A percentile compares a stretch with the other conserved stretches of the same genome.
These are phyloP conservation scores for Aureobasidium melanogenum DNA, from an alignment of 2,329 filamentous ascomycete genomes.

Conservation along the genomic window DNA sequence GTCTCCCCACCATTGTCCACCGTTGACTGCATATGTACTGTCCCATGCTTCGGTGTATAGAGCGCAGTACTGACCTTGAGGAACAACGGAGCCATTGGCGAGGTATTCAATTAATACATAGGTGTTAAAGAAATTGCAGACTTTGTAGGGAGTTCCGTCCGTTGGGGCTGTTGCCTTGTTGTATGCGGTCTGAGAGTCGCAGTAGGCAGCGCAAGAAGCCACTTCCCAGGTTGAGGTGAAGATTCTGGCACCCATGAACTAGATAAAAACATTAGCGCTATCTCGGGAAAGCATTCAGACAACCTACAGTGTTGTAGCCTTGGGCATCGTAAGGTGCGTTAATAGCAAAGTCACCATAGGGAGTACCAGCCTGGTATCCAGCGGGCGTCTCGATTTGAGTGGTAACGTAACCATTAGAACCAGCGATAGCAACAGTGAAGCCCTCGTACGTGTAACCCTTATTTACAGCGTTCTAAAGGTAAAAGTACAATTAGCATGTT, in stretches of 20 bases:
- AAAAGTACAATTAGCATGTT: no score
- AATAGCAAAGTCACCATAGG: conserved; percentile 13
- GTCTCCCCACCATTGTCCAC: conserved; percentile 12
- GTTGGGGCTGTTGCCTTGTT: conserved; percentile 13
- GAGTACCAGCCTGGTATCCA: conserved; percentile 22
- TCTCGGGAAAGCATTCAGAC: no score
- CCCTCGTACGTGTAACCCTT: conserved; percentile 23
- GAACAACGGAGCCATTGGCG: background rate
- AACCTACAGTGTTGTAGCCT: conserved; percentile 13
- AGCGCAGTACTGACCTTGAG: conserved; percentile 10
- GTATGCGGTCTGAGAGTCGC: conserved; percentile 16
- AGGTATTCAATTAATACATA: background rate
- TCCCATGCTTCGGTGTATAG: conserved; percentile 17
- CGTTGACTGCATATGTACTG: conserved; percentile 16
- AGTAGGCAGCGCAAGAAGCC: conserved; percentile 21
- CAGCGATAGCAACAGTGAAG: conserved; percentile 34
- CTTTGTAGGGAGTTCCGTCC: conserved; percentile 2
- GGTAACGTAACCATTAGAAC: conserved; percentile 31
- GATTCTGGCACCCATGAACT: background rate
- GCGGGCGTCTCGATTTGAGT: conserved; percentile 20
- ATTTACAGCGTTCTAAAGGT: conserved; percentile 20
- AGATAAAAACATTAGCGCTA: no score
- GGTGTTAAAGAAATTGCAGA: conserved; percentile 5
- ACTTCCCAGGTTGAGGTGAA: conserved; percentile 21
- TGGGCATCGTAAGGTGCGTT: conserved; percentile 19